A percentile compares a stretch with the other conserved stretches of the same genome.
These are phyloP conservation scores for Bacidia rubella DNA, from an alignment of 495 filamentous ascomycete genomes.

Conservation along the genomic window DNA sequence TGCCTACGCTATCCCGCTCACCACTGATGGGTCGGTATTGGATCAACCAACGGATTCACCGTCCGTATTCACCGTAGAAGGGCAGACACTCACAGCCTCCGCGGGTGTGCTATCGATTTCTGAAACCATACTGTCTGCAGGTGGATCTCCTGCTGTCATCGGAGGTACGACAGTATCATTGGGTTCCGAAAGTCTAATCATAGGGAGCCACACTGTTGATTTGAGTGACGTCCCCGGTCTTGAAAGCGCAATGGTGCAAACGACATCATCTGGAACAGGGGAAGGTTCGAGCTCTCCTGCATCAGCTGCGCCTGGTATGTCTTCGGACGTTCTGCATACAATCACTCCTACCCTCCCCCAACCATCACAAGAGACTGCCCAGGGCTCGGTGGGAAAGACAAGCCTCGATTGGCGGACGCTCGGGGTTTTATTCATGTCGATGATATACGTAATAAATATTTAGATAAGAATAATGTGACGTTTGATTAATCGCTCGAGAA, in stretches of 20 bases:
- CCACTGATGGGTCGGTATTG: not conserved
- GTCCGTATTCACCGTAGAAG: slow-evolving; percentile 4
- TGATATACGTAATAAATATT: too few relatives aligned
- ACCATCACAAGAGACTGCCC: too few relatives aligned
- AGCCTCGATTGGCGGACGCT: too few relatives aligned
- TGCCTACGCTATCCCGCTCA: not conserved
- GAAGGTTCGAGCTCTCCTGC: too few relatives aligned
- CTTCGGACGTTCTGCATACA: too few relatives aligned
- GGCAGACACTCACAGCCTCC: slow-evolving; percentile 1
- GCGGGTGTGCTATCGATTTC: not conserved
- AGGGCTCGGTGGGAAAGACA: too few relatives aligned
- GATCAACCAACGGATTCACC: not conserved
- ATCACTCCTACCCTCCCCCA: too few relatives aligned
- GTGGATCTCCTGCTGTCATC: not conserved
- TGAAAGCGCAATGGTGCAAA: not conserved
- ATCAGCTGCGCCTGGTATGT: too few relatives aligned
- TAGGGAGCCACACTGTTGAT: not conserved
- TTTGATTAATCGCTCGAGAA: too few relatives aligned
- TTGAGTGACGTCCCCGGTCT: not conserved
- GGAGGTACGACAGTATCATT: slow-evolving; percentile 5
- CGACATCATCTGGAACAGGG: not conserved
- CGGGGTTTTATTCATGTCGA: too few relatives aligned
- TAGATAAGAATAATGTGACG: too few relatives aligned
- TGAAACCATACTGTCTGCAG: not conserved
- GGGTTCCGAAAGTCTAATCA: slow-evolving; percentile 1